Evolutionary conservation across 2,329 filamentous ascomycete genomes (phyloP).

Genomic region (Plenodomus biglobosus): DNA sequence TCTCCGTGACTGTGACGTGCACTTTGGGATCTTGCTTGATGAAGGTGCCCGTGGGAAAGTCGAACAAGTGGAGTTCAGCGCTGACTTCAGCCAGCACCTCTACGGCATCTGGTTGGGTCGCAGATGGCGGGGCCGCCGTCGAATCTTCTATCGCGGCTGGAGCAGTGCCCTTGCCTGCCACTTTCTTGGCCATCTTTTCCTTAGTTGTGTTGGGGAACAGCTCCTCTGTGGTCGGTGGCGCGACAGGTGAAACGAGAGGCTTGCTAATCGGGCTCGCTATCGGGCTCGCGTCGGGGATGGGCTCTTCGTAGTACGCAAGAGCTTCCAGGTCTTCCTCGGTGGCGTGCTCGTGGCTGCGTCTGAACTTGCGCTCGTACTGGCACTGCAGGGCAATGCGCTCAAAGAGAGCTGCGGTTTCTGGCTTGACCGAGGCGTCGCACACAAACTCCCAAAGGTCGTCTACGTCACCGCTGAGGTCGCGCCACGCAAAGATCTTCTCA

Average conservation of each 20-base stretch:
- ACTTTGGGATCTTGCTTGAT: conserved; percentile 75
- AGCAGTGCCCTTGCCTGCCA: conserved; percentile 33
- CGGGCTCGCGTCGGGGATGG: conserved; percentile 63
- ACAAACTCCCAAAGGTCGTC: conserved; percentile 98
- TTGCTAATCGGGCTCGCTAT: conserved; percentile 51
- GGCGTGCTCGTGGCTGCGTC: conserved; percentile 75
- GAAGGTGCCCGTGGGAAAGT: conserved; percentile 85
- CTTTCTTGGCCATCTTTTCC: conserved; percentile 49
- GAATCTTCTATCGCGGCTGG: conserved; percentile 47
- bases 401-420: conserved; percentile 75
- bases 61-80: conserved; percentile 90
- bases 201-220: conserved; percentile 41
- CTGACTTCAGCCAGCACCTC: conserved; percentile 74
- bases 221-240: conserved; percentile 34
- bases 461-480: conserved; percentile 87
- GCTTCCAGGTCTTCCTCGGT: conserved; percentile 78
- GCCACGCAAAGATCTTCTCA: conserved; percentile 89
- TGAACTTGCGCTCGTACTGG: conserved; percentile 96
- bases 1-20: conserved; percentile 77
- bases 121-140: conserved; percentile 62
- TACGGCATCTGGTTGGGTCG: conserved; percentile 64
- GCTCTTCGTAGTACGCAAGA: conserved; percentile 73
- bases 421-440: conserved; percentile 73
- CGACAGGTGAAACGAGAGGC: conserved; percentile 39
- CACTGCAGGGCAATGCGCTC: conserved; percentile 83